Percentiles rank a stretch among this genome's conserved stretches.
Conservation (phyloP, 2,329 filamentous ascomycete species). For the Cordyceps fumosorosea region DNA sequence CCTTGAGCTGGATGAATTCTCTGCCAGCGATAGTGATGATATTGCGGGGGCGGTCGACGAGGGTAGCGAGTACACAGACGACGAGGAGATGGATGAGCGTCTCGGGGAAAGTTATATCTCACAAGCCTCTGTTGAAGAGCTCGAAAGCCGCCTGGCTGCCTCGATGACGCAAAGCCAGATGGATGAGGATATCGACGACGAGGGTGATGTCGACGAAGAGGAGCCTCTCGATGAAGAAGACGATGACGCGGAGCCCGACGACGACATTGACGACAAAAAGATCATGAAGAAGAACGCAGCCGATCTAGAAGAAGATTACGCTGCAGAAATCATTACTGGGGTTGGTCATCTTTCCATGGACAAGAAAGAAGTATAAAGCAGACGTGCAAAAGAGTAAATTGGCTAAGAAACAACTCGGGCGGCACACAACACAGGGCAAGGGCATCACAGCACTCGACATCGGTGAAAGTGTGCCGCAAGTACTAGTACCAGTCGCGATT, state of each 20-base stretch:
- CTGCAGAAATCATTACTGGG: slow-evolving; percentile 54
- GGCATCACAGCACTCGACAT: slow-evolving; percentile 6
- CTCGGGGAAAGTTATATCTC: slow-evolving; percentile 53
- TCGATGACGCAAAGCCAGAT: slow-evolving; percentile 28
- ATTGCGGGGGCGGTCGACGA: slow-evolving; percentile 47
- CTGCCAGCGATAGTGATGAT: slow-evolving; percentile 64
- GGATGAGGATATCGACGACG: slow-evolving; percentile 28
- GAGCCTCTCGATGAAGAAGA: slow-evolving; percentile 23
- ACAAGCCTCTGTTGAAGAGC: slow-evolving; percentile 40
- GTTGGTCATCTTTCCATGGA: slow-evolving; percentile 47
- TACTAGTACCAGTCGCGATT: slow-evolving; percentile 24
- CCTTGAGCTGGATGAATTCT: slow-evolving; percentile 81
- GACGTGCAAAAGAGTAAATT: slow-evolving; percentile 7
- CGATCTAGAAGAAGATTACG: slow-evolving; percentile 36
- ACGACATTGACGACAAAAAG: slow-evolving; percentile 31
- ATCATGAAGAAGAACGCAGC: slow-evolving; percentile 19
- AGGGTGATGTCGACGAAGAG: slow-evolving; percentile 32
- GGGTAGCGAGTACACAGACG: slow-evolving; percentile 37
- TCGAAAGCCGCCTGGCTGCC: slow-evolving; percentile 28
- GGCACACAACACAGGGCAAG: not conserved
- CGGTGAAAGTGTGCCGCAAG: slow-evolving; percentile 13
- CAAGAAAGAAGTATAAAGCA: slow-evolving; percentile 26
- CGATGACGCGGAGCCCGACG: slow-evolving; percentile 29
- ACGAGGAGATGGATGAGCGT: slow-evolving; percentile 32
- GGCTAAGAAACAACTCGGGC: not conserved